Conservation (phyloP, 768 basidiomycete species). For the Leucocoprinus leucothites region DNA sequence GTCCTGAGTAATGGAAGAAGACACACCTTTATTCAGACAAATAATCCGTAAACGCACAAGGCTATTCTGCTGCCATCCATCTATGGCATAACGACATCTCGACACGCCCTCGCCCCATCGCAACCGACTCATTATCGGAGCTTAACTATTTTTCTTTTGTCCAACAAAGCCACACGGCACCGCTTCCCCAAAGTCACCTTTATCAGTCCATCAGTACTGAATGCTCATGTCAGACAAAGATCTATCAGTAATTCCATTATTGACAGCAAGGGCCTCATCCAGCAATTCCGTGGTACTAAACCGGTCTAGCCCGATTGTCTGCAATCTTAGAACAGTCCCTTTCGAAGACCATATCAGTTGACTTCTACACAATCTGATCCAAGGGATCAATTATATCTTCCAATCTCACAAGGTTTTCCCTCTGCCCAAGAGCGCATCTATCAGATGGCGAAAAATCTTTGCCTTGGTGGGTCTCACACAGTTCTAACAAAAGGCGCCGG, state of each 20-base stretch:
- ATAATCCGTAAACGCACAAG: neutral
- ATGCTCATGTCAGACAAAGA: conserved; percentile 11
- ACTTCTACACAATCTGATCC: conserved; percentile 11
- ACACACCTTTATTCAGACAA: neutral
- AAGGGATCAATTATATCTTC: neutral
- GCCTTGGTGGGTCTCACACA: neutral
- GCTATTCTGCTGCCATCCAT: conserved; percentile 1
- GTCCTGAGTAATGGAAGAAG: conserved; percentile 14
- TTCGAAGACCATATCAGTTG: neutral
- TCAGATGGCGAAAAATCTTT: neutral
- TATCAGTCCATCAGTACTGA: conserved; percentile 9
- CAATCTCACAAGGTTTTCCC: neutral
- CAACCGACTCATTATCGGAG: neutral
- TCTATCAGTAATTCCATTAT: conserved; percentile 4
- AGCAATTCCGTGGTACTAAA: conserved; percentile 6
- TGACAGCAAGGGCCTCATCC: neutral
- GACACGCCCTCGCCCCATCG: neutral
- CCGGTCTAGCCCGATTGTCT: neutral
- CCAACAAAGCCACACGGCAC: neutral
- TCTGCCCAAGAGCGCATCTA: neutral
- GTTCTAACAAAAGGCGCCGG: neutral
- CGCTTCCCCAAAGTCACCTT: conserved; percentile 1
- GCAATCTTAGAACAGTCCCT: conserved; percentile 5
- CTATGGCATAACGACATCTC: conserved; percentile 3
- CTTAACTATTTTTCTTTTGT: neutral